Evolutionary conservation across 441 rosid genomes (phyloP).

Genomic region (Gossypium trilobum): DNA sequence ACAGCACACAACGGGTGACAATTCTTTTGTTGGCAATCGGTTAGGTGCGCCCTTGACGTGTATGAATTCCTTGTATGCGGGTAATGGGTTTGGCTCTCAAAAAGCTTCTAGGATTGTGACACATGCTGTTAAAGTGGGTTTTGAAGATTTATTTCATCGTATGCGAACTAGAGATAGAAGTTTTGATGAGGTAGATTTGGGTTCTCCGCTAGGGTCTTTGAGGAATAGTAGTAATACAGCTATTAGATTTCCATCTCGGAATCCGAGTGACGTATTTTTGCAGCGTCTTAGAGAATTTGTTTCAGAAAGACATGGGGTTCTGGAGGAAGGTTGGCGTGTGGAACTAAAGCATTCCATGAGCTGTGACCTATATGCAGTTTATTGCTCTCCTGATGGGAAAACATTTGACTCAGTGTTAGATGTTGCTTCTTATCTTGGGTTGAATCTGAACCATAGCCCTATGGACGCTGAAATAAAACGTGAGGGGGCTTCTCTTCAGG

Average conservation of each 20-base stretch:
- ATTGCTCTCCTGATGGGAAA: slow-evolving; percentile 77
- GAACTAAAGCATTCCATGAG: slow-evolving; percentile 49
- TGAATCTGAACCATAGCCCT: slow-evolving; percentile 37
- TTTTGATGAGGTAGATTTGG: slow-evolving; percentile 39
- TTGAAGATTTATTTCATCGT: slow-evolving; percentile 39
- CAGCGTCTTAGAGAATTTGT: slow-evolving; percentile 68
- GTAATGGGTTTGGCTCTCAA: slow-evolving; percentile 42
- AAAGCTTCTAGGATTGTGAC: slow-evolving; percentile 40
- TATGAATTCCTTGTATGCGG: slow-evolving; percentile 35
- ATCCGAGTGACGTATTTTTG: slow-evolving; percentile 59
- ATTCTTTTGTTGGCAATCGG: slow-evolving; percentile 31
- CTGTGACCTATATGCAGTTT: slow-evolving; percentile 48
- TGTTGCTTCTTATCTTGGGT: slow-evolving; percentile 80
- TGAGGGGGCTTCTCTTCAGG: slow-evolving; percentile 46
- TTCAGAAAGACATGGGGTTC: slow-evolving; percentile 66
- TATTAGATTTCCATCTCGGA: slow-evolving; percentile 30
- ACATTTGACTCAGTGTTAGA: slow-evolving; percentile 65
- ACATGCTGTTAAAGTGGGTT: slow-evolving; percentile 33
- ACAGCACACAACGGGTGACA: slow-evolving; percentile 7
- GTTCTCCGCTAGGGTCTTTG: slow-evolving; percentile 38
- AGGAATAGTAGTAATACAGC: slow-evolving; percentile 39
- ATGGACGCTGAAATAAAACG: slow-evolving; percentile 36
- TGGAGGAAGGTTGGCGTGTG: slow-evolving; percentile 78
- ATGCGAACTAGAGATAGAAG: slow-evolving; percentile 30
- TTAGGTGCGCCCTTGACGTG: slow-evolving; percentile 41